Conservation (phyloP, 345 rosid genomes). For the Citrus mangshanensis region DNA sequence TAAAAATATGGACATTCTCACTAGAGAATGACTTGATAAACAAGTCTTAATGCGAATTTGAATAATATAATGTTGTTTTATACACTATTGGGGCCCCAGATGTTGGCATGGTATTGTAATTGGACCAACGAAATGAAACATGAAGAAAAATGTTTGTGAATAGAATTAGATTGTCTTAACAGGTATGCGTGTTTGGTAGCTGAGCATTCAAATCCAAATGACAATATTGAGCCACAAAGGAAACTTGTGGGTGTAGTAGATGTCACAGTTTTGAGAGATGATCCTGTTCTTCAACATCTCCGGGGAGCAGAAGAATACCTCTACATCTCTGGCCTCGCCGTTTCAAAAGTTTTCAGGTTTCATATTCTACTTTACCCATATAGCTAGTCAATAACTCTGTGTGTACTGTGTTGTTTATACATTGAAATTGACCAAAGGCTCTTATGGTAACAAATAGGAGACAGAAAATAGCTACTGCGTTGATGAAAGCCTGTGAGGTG, state of each 20-base stretch:
- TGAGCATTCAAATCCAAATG: conserved; percentile 33
- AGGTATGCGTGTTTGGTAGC: conserved; percentile 90
- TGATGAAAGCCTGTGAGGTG: conserved; percentile 73
- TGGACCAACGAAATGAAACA: neutral
- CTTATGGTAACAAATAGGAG: conserved; percentile 38
- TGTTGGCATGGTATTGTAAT: neutral
- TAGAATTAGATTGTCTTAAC: neutral
- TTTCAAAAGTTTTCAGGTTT: conserved; percentile 56
- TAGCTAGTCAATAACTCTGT: neutral
- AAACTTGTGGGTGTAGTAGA: conserved; percentile 78
- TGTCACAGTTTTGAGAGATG: conserved; percentile 58
- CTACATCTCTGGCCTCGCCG: conserved; percentile 85
- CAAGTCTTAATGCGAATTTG: too few relatives aligned
- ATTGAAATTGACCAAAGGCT: neutral
- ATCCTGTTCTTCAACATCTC: conserved; percentile 48
- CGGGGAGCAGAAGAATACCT: conserved; percentile 64
- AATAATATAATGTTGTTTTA: too few relatives aligned
- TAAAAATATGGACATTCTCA: too few relatives aligned
- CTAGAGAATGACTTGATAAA: too few relatives aligned
- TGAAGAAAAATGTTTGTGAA: neutral
- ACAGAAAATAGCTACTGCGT: conserved; percentile 60
- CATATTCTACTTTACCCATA: neutral
- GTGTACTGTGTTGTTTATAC: neutral
- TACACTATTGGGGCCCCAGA: neutral
- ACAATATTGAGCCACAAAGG: conserved; percentile 11